Base-by-base conservation (phyloP, 192 early-diverging fungal genomes). In the Obelidium mucronatum region DNA sequence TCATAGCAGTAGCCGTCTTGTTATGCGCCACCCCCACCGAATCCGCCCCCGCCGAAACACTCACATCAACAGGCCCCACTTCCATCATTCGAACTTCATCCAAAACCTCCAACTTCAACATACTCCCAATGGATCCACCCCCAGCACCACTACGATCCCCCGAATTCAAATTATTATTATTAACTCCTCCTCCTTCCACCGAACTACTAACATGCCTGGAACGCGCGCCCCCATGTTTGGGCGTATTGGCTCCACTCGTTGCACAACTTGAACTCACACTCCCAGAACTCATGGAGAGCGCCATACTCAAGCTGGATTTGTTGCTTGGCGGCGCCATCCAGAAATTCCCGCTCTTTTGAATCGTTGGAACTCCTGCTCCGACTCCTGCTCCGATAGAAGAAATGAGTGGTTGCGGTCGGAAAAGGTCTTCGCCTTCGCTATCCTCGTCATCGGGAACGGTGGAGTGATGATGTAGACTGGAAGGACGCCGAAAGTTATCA, bases 271-370 rank as follows among this genome's bases (percentile, higher is more conserved):
- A 28, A 58, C 55, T 58, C 24, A 58, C 62, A 40, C 62, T 64
- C 8, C 36, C 62, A 37, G 30, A 35, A 40, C 40, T 64, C 62
- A 64, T 64, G 33, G 30, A 35, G 30, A 64, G 24, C 22, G 62
- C 62, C 22, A 64, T 64, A 1, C 31, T 35, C 36, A 64, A 40
- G 35, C 36, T 40, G 30, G 62, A 64, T 40, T 64, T 64, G 15
- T 40, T 22, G 44, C 13, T 8, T 31, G 55, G 55, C 30, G 55
- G 55, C 8, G 55, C 13, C 55, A 58, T 58, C 55, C 55, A 58
- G 13, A 58, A 8, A 28, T 24, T 24, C 5, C 13, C 55, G 19
- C 11, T 15, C 44, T 48, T 48, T 48, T 48, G 44, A 48, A 19
- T 6, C 44, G 8, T 19, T 48, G 8, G 11, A 48, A 48, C 44